These are phyloP conservation scores for Colletotrichum paranaense DNA, from an alignment of 2,329 filamentous ascomycete genomes.

Conservation along the genomic window DNA sequence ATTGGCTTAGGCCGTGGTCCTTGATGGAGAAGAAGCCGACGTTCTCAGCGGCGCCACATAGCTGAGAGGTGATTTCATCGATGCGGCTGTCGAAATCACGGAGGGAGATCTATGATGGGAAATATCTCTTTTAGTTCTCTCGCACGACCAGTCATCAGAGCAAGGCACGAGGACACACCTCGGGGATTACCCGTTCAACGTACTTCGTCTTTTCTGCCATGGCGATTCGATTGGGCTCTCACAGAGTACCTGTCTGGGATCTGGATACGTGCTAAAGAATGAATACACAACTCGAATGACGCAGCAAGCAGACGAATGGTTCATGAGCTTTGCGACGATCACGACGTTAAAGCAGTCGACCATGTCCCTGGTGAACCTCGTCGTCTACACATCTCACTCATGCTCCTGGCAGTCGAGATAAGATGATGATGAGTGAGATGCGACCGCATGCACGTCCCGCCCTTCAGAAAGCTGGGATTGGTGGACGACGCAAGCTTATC, in stretches of 20 bases:
- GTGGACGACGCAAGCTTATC: neutral
- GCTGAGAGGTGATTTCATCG: constrained; percentile 62
- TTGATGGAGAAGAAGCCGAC: constrained; percentile 70
- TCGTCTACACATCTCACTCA: neutral
- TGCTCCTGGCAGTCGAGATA: neutral
- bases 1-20: constrained; percentile 63
- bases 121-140: constrained; percentile 52
- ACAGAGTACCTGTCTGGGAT: no score
- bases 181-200: constrained; percentile 14
- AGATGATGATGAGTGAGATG: neutral
- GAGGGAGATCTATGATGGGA: constrained; percentile 58
- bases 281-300: no score
- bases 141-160: neutral
- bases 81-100: constrained; percentile 63
- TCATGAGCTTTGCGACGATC: no score
- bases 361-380: neutral
- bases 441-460: neutral
- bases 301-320: no score
- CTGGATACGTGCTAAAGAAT: no score
- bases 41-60: constrained; percentile 66
- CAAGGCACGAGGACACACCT: neutral
- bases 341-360: neutral
- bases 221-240: neutral
- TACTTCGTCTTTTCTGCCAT: constrained; percentile 26
- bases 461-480: neutral